These are phyloP conservation scores for Penicillium hesseltinei DNA, from an alignment of 2,329 filamentous ascomycete species.

Conservation along the genomic window DNA sequence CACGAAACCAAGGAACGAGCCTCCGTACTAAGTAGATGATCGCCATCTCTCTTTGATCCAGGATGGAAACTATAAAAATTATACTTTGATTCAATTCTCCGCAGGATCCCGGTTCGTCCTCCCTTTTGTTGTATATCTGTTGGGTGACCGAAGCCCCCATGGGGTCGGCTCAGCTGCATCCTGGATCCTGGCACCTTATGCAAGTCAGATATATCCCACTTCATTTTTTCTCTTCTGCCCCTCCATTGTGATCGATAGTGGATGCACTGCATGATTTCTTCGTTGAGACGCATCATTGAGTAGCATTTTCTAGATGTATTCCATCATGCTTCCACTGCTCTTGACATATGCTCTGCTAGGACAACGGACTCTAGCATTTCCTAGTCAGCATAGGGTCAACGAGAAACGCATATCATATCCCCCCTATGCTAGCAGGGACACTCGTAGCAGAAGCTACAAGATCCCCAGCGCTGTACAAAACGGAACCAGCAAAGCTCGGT, in stretches of 20 bases:
- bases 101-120: not conserved
- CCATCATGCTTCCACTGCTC: not conserved
- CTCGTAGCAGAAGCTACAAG: not conserved
- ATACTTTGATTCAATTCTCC: not conserved
- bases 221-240: not conserved
- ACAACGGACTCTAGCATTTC: not conserved
- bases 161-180: not conserved
- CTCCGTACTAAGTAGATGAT: not conserved
- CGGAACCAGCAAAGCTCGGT: conserved; percentile 5
- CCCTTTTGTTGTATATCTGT: not conserved
- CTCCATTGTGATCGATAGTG: not conserved
- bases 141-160: not conserved
- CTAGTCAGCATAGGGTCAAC: not conserved
- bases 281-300: not conserved
- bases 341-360: not conserved
- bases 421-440: not conserved
- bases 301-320: not conserved
- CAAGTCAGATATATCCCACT: not conserved
- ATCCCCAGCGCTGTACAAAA: conserved; percentile 15
- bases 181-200: not conserved
- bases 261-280: not conserved
- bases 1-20: not conserved
- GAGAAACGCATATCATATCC: not conserved
- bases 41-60: conserved; percentile 1
- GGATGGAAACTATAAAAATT: not conserved